phyloP scores from a whole-genome alignment of 306 rosid species.

The Fragaria vesca region DNA sequence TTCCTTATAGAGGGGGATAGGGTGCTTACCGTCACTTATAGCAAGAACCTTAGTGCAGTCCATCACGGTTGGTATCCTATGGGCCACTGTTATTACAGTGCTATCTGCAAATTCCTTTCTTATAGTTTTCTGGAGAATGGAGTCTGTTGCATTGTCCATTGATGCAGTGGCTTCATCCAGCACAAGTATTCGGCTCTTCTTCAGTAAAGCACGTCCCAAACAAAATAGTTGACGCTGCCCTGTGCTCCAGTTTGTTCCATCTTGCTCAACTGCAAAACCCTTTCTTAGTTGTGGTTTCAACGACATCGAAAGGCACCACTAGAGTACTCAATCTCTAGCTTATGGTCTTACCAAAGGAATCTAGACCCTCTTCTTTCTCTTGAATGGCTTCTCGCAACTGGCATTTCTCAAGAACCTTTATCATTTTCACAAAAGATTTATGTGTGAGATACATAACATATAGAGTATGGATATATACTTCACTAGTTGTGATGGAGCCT shows the following conservation, averaged over 20 bases:
- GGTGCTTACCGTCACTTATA: constrained; percentile 29
- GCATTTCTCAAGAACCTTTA: constrained; percentile 32
- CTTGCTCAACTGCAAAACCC: constrained; percentile 24
- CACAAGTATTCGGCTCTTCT: constrained; percentile 29
- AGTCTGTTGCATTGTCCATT: constrained; percentile 34
- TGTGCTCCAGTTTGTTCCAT: constrained; percentile 40
- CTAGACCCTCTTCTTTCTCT: constrained; percentile 25
- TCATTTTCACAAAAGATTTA: neutral
- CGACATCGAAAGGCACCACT: neutral
- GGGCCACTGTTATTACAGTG: constrained; percentile 39
- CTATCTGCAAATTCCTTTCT: constrained; percentile 24
- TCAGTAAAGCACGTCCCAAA: constrained; percentile 29
- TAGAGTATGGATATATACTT: neutral
- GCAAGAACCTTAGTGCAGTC: constrained; percentile 34
- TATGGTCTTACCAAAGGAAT: constrained; percentile 27
- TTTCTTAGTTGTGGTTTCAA: neutral
- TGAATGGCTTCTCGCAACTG: constrained; percentile 28
- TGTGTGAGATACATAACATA: neutral
- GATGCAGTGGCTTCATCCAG: constrained; percentile 41
- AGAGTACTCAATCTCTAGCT: neutral
- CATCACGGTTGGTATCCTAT: constrained; percentile 39
- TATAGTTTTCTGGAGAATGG: constrained; percentile 27
- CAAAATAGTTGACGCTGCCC: constrained; percentile 36
- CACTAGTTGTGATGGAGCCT: neutral
- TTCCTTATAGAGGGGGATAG: neutral